These are phyloP conservation scores for Cladobotryum protrusum DNA, from an alignment of 2,329 filamentous ascomycete species.

Conservation along the genomic window DNA sequence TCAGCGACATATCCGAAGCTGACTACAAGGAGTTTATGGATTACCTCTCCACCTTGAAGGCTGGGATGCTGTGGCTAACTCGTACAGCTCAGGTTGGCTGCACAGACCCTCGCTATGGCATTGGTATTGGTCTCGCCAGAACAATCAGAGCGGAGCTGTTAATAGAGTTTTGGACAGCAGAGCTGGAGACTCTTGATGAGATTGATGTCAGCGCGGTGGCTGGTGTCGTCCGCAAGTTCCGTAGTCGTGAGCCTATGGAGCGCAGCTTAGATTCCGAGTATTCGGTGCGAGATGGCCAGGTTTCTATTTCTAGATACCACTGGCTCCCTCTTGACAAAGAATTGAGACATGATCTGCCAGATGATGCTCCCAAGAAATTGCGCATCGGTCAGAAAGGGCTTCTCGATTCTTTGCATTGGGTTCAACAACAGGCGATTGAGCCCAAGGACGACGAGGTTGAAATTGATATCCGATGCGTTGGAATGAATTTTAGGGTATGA, in stretches of 20 bases:
- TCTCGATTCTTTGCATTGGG: conserved; percentile 1
- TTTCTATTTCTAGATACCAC: neutral
- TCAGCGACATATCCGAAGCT: conserved; percentile 9
- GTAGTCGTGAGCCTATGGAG: neutral
- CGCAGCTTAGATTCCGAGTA: neutral
- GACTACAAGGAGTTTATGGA: conserved; percentile 1
- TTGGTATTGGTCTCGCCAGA: conserved; percentile 3
- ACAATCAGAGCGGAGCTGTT: conserved; percentile 1
- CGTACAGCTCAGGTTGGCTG: conserved; percentile 4
- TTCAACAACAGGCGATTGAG: neutral
- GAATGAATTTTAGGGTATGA: conserved; percentile 8
- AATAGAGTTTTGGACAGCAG: conserved; percentile 6
- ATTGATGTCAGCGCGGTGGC: neutral
- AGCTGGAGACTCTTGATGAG: conserved; percentile 1
- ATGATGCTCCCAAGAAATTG: neutral
- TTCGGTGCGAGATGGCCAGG: neutral
- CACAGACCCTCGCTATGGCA: conserved; percentile 6
- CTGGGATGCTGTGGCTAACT: conserved; percentile 11
- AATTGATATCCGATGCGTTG: neutral
- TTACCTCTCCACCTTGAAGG: conserved; percentile 12
- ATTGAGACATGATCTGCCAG: too few relatives aligned
- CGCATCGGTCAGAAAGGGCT: conserved; percentile 1
- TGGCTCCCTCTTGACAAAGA: neutral
- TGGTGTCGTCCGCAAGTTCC: neutral
- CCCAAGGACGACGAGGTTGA: conserved; percentile 1